Percentiles rank a stretch among this genome's conserved stretches.
phyloP scores from a whole-genome alignment of 345 rosid species.

The Aquilaria sinensis region DNA sequence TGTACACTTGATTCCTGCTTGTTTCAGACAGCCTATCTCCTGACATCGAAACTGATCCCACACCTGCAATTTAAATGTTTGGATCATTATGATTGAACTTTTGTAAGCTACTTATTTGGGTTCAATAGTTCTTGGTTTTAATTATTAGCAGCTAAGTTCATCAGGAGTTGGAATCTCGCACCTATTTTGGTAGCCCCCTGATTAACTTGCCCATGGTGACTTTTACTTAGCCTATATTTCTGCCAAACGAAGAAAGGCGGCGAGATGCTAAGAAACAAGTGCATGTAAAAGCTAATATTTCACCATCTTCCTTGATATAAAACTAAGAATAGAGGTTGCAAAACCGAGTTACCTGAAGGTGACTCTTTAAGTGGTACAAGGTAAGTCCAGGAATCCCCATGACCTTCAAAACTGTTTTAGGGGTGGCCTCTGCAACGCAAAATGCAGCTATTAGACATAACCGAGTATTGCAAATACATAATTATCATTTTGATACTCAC shows the following conservation, averaged over 20 bases:
- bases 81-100: conserved; percentile 1
- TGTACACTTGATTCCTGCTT: conserved; percentile 45
- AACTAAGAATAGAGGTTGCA: no score
- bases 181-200: conserved; percentile 56
- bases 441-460: not conserved
- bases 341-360: conserved; percentile 61
- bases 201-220: conserved; percentile 23
- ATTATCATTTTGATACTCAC: conserved; percentile 33
- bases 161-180: conserved; percentile 17
- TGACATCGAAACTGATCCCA: conserved; percentile 41
- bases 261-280: no score
- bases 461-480: not conserved
- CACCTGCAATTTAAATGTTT: conserved; percentile 9
- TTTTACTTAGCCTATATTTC: no score
- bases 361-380: conserved; percentile 91
- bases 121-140: not conserved
- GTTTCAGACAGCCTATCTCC: conserved; percentile 54
- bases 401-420: conserved; percentile 90
- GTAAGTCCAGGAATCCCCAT: conserved; percentile 97
- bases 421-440: conserved; percentile 77
- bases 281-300: no score
- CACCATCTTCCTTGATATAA: no score
- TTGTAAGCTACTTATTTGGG: not conserved
- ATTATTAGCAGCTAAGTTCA: no score
- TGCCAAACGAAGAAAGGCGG: no score